Evolutionary conservation across 768 basidiomycete genomes (phyloP), one percentile per base, ranked within the genome.

Genomic region (Phylloporus sp.): DNA sequence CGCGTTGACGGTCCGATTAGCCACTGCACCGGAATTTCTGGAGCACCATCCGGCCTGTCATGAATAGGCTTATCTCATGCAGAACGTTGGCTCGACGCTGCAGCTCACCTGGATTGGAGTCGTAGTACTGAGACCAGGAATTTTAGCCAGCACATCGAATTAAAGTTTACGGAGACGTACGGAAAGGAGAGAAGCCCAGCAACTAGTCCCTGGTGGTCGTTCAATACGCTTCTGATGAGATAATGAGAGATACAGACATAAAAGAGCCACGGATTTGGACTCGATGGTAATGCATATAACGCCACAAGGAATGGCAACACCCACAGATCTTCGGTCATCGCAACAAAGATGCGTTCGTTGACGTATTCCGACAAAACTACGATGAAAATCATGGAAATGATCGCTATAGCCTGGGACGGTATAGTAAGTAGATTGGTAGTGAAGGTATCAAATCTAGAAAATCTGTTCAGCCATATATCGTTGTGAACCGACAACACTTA

Each of bases 281-380:
- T 62, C 15, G 57, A 63, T 0, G 76, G 76, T 0, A 80, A 63
- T 7, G 67, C 64, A 46, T 76, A 77, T 13, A 81, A 49, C 1
- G 78, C 78, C 23, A 84, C 66, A 38, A 84, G 62, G 65, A 81
- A 80, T 3, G 81, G 79, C 17, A 86, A 64, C 0, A 71, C 63
- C 83, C 83, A 86, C 5, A 81, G 32, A 50, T 81, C 73, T 47
- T 78, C 71, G 29, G 69, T 58, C 69, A 78, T 75, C 1, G 81
- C n/a, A n/a, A n/a, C n/a, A n/a, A n/a, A n/a, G n/a, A n/a, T n/a
- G n/a, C n/a, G n/a, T n/a, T n/a, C n/a, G n/a, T n/a, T n/a, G n/a
- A n/a, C n/a, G n/a, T n/a, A n/a, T n/a, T n/a, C n/a, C n/a, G n/a
- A n/a, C n/a, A n/a, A n/a, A n/a, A n/a, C n/a, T n/a, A n/a, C n/a